Conservation (phyloP, 2,329 filamentous ascomycete species). For the Alternaria postmessia region DNA sequence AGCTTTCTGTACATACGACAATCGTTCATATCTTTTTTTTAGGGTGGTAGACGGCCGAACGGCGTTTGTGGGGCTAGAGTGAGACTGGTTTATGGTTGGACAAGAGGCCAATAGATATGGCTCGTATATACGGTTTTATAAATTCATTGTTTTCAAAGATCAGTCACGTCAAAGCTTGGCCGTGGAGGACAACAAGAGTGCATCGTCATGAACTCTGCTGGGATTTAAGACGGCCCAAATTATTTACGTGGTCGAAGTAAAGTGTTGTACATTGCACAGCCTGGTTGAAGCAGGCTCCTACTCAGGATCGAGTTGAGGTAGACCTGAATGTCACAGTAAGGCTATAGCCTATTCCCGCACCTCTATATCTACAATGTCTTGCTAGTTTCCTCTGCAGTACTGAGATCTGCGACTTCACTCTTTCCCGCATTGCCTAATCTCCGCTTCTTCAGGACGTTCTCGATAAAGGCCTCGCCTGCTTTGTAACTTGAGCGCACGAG, state of each 20-base stretch:
- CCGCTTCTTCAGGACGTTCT: constrained; percentile 90
- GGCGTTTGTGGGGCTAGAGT: not conserved
- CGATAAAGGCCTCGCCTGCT: constrained; percentile 97
- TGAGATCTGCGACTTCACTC: constrained; percentile 19
- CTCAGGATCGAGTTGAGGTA: not conserved
- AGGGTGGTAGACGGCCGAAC: not conserved
- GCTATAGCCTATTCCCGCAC: not conserved
- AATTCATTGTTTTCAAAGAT: not conserved
- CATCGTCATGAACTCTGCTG: not conserved
- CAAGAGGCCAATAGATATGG: not conserved
- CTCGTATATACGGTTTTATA: not conserved
- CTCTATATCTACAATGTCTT: constrained; percentile 2
- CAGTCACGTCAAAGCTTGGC: not conserved
- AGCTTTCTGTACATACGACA: not conserved
- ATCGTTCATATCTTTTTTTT: not conserved
- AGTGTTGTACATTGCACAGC: not conserved
- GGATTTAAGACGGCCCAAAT: not conserved
- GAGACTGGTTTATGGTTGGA: not conserved
- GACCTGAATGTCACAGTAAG: not conserved
- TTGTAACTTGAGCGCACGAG: constrained; percentile 96
- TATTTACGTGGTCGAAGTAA: not conserved
- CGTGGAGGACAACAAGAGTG: not conserved
- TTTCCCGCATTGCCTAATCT: constrained; percentile 25
- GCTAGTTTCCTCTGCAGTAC: constrained; percentile 8
- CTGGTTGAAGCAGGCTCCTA: constrained; percentile 12